A percentile compares a stretch with the other conserved stretches of the same genome.
These are phyloP conservation scores for Cyclocybe aegerita DNA, from an alignment of 768 basidiomycete genomes.

Conservation along the genomic window DNA sequence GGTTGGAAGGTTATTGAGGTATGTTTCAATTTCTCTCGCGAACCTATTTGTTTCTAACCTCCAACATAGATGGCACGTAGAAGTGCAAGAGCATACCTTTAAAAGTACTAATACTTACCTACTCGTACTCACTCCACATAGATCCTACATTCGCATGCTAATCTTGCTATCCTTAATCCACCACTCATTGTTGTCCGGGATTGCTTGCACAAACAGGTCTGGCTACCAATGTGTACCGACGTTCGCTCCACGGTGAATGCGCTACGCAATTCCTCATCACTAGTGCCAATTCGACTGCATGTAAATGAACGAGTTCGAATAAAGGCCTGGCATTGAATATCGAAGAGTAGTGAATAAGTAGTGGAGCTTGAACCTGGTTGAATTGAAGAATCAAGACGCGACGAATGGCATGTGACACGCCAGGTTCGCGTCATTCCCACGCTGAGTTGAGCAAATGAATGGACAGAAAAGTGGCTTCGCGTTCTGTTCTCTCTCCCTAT, in stretches of 20 bases:
- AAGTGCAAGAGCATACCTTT: slow-evolving; percentile 47
- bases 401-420: slow-evolving; percentile 19
- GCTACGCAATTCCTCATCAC: too few relatives aligned
- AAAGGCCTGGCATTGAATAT: too few relatives aligned
- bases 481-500: background rate
- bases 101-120: slow-evolving; percentile 32
- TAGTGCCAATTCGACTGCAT: too few relatives aligned
- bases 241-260: too few relatives aligned
- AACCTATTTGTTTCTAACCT: slow-evolving; percentile 3
- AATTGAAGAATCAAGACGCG: too few relatives aligned
- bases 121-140: slow-evolving; percentile 7
- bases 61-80: slow-evolving; percentile 39
- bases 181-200: background rate
- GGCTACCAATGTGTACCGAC: too few relatives aligned
- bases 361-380: too few relatives aligned
- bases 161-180: background rate
- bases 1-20: slow-evolving; percentile 99
- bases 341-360: too few relatives aligned
- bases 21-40: slow-evolving; percentile 20
- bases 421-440: slow-evolving; percentile 21
- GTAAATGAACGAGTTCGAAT: too few relatives aligned
- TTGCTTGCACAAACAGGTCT: too few relatives aligned
- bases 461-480: background rate
- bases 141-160: background rate
- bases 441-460: background rate